phyloP scores from a whole-genome alignment of 1,284 basidiomycete genomes.

The Athelia sp. region DNA sequence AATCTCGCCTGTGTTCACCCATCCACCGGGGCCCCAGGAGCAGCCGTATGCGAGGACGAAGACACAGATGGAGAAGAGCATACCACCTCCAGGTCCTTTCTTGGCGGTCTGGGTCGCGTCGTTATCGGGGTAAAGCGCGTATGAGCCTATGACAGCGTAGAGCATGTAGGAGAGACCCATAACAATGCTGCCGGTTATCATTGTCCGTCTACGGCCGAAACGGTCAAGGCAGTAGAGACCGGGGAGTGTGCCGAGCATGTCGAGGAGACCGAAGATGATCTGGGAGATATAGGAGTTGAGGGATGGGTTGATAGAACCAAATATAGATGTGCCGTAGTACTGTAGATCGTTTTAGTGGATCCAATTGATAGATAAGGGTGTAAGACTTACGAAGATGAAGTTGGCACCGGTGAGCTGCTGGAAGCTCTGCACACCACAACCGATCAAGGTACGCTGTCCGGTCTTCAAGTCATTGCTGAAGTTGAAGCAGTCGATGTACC shows the following conservation, averaged over 20 bases:
- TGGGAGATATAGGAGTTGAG: slow-evolving; percentile 67
- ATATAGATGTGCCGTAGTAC: slow-evolving; percentile 71
- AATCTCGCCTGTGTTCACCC: slow-evolving; percentile 76
- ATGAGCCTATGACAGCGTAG: not conserved
- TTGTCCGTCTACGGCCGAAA: slow-evolving; percentile 71
- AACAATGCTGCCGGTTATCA: slow-evolving; percentile 67
- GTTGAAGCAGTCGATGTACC: slow-evolving; percentile 67
- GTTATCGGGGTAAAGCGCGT: not conserved
- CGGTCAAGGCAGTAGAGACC: slow-evolving; percentile 70
- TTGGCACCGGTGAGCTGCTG: slow-evolving; percentile 84
- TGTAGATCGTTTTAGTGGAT: not conserved
- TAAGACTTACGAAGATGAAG: slow-evolving; percentile 65
- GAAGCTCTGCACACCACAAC: slow-evolving; percentile 21
- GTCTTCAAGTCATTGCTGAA: slow-evolving; percentile 50
- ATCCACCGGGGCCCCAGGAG: slow-evolving; percentile 77
- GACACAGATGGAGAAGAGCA: slow-evolving; percentile 58
- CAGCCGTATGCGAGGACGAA: slow-evolving; percentile 75
- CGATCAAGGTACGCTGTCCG: slow-evolving; percentile 75
- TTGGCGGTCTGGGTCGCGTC: not conserved
- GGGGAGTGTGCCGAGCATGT: slow-evolving; percentile 67
- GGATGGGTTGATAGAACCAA: slow-evolving; percentile 24
- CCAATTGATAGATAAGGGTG: not conserved
- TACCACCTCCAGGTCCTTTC: not conserved
- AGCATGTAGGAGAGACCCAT: slow-evolving; percentile 38
- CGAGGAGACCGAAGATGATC: slow-evolving; percentile 68